Conservation (phyloP, 345 rosid species). For the Mangifera indica region DNA sequence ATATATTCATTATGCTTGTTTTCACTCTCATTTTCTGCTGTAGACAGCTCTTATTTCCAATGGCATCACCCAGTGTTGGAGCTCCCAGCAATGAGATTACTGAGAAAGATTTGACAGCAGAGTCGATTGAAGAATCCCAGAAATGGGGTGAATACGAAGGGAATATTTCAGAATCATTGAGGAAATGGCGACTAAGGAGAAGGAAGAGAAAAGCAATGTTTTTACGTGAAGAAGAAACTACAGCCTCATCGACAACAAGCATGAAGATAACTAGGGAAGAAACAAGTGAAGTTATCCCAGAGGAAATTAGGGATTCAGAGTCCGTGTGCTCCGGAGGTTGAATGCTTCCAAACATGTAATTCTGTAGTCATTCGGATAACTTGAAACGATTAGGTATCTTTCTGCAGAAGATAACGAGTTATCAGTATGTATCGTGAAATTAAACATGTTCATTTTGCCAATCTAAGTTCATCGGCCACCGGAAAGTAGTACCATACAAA, state of each 20-base stretch:
- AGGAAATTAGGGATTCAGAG: constrained; percentile 43
- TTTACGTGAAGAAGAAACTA: constrained; percentile 19
- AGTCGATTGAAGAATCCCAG: constrained; percentile 16
- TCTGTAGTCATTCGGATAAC: neutral
- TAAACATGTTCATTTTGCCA: neutral
- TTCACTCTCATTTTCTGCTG: constrained; percentile 37
- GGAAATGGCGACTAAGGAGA: constrained; percentile 47
- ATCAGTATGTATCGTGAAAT: neutral
- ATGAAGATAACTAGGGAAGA: constrained; percentile 36
- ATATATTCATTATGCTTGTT: constrained; percentile 40
- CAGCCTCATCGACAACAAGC: constrained; percentile 35
- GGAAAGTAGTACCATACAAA: too few relatives aligned
- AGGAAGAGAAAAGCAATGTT: constrained; percentile 47
- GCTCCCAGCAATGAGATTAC: neutral
- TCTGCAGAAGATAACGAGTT: neutral
- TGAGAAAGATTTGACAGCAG: neutral
- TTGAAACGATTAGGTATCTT: neutral
- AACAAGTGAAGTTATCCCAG: constrained; percentile 26
- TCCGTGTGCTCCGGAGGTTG: constrained; percentile 35
- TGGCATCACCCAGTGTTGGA: neutral
- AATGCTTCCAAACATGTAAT: neutral
- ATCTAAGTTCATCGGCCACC: neutral
- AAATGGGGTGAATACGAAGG: constrained; percentile 12
- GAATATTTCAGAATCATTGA: constrained; percentile 33
- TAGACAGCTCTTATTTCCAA: constrained; percentile 47